Base-by-base conservation (phyloP, 768 basidiomycete species). In the Botryobasidium botryosum region DNA sequence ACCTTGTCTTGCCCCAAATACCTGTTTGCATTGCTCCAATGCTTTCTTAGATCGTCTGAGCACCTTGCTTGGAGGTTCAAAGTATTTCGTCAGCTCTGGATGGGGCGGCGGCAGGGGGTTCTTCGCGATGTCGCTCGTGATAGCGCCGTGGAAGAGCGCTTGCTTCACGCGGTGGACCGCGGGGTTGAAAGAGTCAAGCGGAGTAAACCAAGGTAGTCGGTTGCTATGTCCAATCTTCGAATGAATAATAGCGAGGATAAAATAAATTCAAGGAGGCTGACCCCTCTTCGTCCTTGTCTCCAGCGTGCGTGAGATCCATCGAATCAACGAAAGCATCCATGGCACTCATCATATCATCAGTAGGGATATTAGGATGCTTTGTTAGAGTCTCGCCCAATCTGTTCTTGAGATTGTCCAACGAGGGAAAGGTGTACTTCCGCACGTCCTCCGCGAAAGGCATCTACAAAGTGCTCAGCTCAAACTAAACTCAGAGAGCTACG, bases 381-480 rank as follows among this genome's bases (percentile, higher is more conserved):
- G 63, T 71, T 29, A 96, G 59, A 0, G 58, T 59, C 52, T 84
- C 77, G 2, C 88, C 87, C 37, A 77, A 79, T 57, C 74, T 81
- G 45, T 75, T 78, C 47, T 78, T 64, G 13, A 92, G 69, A 7
- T 67, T 67, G 35, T 77, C 73, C 25, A 97, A 68, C 0, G 84
- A 84, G 0, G 80, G 74, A 58, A 99, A 96, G 7, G 74, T 75
- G 59, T 85, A 87, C 51, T 76, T 81, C 47, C 88, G 75, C 43
- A 88, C 68, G 53, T 99, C 92, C 57, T 99, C 92, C 2, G 87
- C 87, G 56, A 94, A 96, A 0, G 92, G 92, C 71, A 96, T 74
- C 87, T 91, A 51, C 7, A 33, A 31, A 47, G n/a, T n/a, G n/a
- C n/a, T n/a, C n/a, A n/a, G n/a, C n/a, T 27, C n/a, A 29, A 13